phyloP scores from a whole-genome alignment of 352 stramenopile species.

The Phytophthora aleatoria region DNA sequence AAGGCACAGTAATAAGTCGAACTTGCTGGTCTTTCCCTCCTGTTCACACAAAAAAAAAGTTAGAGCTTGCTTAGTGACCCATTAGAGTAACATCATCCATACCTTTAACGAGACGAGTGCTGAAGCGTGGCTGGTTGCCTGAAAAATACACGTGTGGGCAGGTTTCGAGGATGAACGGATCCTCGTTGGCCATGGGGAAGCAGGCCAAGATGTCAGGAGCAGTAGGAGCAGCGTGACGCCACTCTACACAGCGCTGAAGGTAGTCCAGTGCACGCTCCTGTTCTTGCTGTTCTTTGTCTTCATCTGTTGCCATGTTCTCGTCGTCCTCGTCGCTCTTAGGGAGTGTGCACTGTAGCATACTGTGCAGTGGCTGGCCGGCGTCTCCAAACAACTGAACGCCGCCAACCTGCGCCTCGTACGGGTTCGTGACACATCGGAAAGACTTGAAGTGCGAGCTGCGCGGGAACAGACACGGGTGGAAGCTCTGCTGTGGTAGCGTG shows the following conservation, averaged over 20 bases:
- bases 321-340: slow-evolving; percentile 37
- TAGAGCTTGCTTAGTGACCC: slow-evolving; percentile 2
- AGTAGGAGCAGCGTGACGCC: slow-evolving; percentile 93
- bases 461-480: slow-evolving; percentile 94
- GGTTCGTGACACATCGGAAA: slow-evolving; percentile 93
- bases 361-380: slow-evolving; percentile 86
- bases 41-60: slow-evolving; percentile 18
- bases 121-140: slow-evolving; percentile 91
- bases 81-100: slow-evolving; percentile 1
- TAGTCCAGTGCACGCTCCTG: slow-evolving; percentile 48
- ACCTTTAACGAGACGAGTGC: slow-evolving; percentile 70
- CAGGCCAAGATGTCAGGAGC: slow-evolving; percentile 90
- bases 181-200: slow-evolving; percentile 90
- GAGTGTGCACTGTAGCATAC: slow-evolving; percentile 77
- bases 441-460: slow-evolving; percentile 76
- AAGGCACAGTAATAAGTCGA: slow-evolving; percentile 90
- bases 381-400: slow-evolving; percentile 81
- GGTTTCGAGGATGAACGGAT: slow-evolving; percentile 92
- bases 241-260: slow-evolving; percentile 84
- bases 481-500: slow-evolving; percentile 93
- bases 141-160: slow-evolving; percentile 93
- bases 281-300: slow-evolving; percentile 21
- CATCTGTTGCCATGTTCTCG: slow-evolving; percentile 28
- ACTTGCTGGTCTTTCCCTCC: slow-evolving; percentile 51
- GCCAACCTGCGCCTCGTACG: slow-evolving; percentile 84